phyloP scores from a whole-genome alignment of 805 yeast genomes.

The Tanozyma kutaoensis region DNA sequence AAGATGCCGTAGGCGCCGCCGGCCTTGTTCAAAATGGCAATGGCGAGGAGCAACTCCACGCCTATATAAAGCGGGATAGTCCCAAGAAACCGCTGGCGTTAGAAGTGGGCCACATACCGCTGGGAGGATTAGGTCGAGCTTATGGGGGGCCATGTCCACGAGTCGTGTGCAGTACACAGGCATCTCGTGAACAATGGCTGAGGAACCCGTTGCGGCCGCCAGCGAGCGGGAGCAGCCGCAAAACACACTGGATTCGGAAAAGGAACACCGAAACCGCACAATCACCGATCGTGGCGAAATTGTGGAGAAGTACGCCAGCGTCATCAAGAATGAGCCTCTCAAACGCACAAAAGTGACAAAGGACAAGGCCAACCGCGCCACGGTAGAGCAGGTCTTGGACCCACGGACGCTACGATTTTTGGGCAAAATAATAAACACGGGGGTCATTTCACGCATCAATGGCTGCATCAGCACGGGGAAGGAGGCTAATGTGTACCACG shows the following conservation, averaged over 20 bases:
- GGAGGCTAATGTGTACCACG: constrained; percentile 90
- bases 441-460: constrained; percentile 71
- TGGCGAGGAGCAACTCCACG: constrained; percentile 66
- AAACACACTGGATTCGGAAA: not conserved
- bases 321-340: constrained; percentile 51
- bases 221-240: not conserved
- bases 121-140: not conserved
- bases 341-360: constrained; percentile 47
- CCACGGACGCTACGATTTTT: constrained; percentile 84
- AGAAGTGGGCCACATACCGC: not conserved
- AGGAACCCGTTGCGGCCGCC: not conserved
- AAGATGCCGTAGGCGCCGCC: constrained; percentile 81
- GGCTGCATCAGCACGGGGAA: constrained; percentile 96
- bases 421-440: constrained; percentile 69
- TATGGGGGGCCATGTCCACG: not conserved
- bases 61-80: constrained; percentile 73
- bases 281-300: constrained; percentile 30
- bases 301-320: constrained; percentile 48
- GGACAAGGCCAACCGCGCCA: constrained; percentile 89
- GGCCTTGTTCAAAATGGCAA: constrained; percentile 75
- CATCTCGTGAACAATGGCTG: not conserved
- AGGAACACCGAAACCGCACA: too few species aligned
- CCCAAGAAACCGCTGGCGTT: constrained; percentile 45
- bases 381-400: constrained; percentile 92
- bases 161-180: not conserved